Percentiles rank a stretch among this genome's conserved stretches.
These are phyloP conservation scores for Fusarium humuli DNA, from an alignment of 2,329 filamentous ascomycete species.

Conservation along the genomic window DNA sequence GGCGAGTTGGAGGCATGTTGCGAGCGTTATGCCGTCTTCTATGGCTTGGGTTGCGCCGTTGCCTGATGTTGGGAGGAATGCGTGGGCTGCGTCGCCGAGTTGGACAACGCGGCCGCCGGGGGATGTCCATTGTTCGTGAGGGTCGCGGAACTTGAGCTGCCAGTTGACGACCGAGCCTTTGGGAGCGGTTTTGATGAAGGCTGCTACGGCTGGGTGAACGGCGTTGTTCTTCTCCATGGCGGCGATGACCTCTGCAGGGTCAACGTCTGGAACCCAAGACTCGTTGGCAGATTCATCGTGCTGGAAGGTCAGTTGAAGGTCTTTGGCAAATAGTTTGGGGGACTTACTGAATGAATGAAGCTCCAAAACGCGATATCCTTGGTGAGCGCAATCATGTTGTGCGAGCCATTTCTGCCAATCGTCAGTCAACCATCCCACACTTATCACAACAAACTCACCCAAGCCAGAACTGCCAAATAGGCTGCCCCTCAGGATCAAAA, in stretches of 20 bases:
- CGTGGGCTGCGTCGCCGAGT: conserved; percentile 30
- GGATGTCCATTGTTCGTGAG: conserved; percentile 34
- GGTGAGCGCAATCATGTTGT: conserved; percentile 27
- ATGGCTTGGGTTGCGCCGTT: conserved; percentile 32
- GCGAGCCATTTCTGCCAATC: conserved; percentile 11
- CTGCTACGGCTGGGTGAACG: conserved; percentile 25
- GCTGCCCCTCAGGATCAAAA: conserved; percentile 19
- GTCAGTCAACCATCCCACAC: background rate
- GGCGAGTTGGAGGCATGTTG: conserved; percentile 20
- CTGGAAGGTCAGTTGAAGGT: too few species aligned
- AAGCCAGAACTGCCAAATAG: conserved; percentile 34
- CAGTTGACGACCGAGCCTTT: conserved; percentile 35
- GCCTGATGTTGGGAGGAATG: conserved; percentile 27
- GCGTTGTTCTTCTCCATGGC: conserved; percentile 34
- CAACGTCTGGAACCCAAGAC: conserved; percentile 30
- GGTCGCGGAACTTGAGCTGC: conserved; percentile 36
- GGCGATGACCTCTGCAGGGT: conserved; percentile 24
- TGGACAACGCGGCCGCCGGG: conserved; percentile 30
- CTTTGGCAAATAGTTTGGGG: too few species aligned
- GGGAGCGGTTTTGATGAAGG: conserved; percentile 26
- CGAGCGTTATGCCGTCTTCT: conserved; percentile 31
- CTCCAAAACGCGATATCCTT: conserved; percentile 33
- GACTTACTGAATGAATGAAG: conserved; percentile 32
- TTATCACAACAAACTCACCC: background rate
- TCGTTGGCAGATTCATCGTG: conserved; percentile 29